Conservation (phyloP, 129 eudicot genomes). For the Tanacetum coccineum region DNA sequence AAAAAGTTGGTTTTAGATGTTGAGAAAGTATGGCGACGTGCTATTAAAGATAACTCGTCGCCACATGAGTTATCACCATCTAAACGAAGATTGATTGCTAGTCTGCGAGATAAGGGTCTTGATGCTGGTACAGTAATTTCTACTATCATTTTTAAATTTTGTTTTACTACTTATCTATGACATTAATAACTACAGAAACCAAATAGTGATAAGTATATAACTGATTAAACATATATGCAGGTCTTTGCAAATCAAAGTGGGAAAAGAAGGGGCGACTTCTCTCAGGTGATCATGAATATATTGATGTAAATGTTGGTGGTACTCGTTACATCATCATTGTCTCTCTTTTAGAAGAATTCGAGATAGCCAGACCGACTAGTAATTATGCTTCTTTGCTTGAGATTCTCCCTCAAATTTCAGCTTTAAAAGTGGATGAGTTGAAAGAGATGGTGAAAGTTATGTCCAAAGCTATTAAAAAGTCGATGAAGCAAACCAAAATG, state of each 20-base stretch:
- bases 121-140: constrained; percentile 50
- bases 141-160: not conserved
- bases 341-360: constrained; percentile 51
- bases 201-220: too few relatives aligned
- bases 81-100: constrained; percentile 50
- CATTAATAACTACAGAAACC: not conserved
- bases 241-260: constrained; percentile 97
- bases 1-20: constrained; percentile 34
- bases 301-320: constrained; percentile 46
- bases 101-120: constrained; percentile 48
- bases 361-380: constrained; percentile 46
- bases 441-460: constrained; percentile 32
- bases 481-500: constrained; percentile 36
- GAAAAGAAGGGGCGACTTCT: constrained; percentile 50
- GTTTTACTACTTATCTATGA: not conserved
- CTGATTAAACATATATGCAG: constrained; percentile 25
- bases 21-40: constrained; percentile 33
- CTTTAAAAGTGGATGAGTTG: constrained; percentile 24
- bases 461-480: constrained; percentile 35
- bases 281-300: constrained; percentile 65
- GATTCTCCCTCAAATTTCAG: constrained; percentile 26
- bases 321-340: constrained; percentile 54
- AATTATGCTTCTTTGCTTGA: constrained; percentile 31
- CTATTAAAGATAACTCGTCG: constrained; percentile 18
- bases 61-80: constrained; percentile 33